phyloP scores from a whole-genome alignment of 2,329 filamentous ascomycete species.

The Pezicula radicicola region DNA sequence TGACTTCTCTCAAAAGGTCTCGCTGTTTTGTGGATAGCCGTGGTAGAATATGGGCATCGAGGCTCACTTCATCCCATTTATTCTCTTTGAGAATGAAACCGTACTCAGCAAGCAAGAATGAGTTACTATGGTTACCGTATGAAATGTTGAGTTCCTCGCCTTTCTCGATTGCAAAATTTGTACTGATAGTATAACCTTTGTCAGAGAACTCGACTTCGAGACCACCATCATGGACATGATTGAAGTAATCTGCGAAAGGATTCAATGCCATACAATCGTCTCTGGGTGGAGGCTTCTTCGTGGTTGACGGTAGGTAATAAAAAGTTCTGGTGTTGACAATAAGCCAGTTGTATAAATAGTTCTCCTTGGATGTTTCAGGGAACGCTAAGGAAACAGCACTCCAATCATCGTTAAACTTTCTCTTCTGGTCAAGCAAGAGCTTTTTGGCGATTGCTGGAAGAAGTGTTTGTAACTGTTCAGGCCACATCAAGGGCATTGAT shows the following conservation, averaged over 20 bases:
- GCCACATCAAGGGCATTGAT: conserved; percentile 56
- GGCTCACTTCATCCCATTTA: conserved; percentile 9
- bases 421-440: conserved; percentile 52
- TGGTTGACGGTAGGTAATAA: conserved; percentile 40
- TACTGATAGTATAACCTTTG: conserved; percentile 51
- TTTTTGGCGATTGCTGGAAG: conserved; percentile 41
- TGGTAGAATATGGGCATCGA: conserved; percentile 12
- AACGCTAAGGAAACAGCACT: conserved; percentile 37
- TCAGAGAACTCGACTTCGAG: conserved; percentile 44
- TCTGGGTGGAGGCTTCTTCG: conserved; percentile 38
- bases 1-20: conserved; percentile 36
- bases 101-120: conserved; percentile 69
- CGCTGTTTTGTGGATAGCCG: conserved; percentile 22
- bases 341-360: conserved; percentile 55
- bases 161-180: conserved; percentile 43
- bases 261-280: conserved; percentile 66
- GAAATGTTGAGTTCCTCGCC: conserved; percentile 67
- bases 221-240: conserved; percentile 48
- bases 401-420: conserved; percentile 51
- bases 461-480: conserved; percentile 35
- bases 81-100: conserved; percentile 29
- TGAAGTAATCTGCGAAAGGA: conserved; percentile 73
- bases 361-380: conserved; percentile 31
- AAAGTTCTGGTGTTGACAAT: conserved; percentile 62
- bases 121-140: conserved; percentile 70